Conservation (phyloP, 495 filamentous ascomycete species). For the Annulohypoxylon bovei region DNA sequence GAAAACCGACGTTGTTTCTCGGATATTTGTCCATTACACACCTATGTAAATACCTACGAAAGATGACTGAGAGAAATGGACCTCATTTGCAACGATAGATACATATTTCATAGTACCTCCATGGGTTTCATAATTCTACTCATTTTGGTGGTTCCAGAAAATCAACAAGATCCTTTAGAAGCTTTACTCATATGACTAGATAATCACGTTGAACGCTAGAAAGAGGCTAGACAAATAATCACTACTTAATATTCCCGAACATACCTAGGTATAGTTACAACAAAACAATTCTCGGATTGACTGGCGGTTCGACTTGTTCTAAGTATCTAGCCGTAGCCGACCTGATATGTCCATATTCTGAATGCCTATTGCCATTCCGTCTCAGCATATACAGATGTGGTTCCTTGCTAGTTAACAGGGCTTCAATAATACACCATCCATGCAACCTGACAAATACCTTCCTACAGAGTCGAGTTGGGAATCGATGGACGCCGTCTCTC, state of each 20-base stretch:
- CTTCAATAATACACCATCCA: conserved; percentile 7
- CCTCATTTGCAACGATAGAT: too few species aligned
- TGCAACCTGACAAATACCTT: conserved; percentile 9
- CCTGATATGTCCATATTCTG: background rate
- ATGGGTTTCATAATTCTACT: too few species aligned
- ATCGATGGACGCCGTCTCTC: background rate
- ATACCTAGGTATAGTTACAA: background rate
- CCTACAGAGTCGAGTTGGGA: conserved; percentile 14
- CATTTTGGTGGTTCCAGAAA: too few species aligned
- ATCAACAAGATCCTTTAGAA: too few species aligned
- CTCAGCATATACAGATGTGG: conserved; percentile 27
- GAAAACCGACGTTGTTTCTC: too few species aligned
- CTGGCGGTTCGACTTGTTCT: background rate
- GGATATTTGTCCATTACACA: too few species aligned
- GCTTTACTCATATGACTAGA: too few species aligned
- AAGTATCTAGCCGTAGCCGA: background rate
- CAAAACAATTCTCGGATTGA: background rate
- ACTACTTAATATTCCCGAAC: background rate
- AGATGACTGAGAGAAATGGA: too few species aligned
- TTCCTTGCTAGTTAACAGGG: background rate
- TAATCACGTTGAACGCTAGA: background rate
- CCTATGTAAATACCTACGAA: too few species aligned
- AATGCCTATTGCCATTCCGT: conserved; percentile 22
- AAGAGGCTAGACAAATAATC: background rate
- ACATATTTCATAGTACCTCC: too few species aligned